Evolutionary conservation across 441 rosid genomes (phyloP), one percentile per base, ranked within the genome.

Genomic region (Populus tomentosa): DNA sequence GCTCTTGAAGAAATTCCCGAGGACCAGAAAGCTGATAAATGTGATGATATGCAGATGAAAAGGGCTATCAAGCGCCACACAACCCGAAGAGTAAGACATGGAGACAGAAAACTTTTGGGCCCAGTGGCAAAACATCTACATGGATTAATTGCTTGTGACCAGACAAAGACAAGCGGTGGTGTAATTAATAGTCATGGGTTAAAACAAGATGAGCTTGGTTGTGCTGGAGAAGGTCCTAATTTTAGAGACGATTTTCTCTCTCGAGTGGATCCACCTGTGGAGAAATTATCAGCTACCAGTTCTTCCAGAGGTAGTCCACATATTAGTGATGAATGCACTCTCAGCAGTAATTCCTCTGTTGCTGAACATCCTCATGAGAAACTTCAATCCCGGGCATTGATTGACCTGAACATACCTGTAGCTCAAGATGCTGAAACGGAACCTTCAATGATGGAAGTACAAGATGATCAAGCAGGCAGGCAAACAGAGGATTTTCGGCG

Each of bases 331-430:
- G 89, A 78, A 73, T 82, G 75, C 46, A 53, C 70, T 71, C 40
- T 61, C 16, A 78, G 83, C 35, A 76, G 80, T 38, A 78, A 78
- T 28, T 42, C 53, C 67, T 59, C 79, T 1, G 82, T 67, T 40
- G 68, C 72, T 40, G 79, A 78, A 40, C 70, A 75, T 69, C 77
- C 68, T 35, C 32, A 24, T 10, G 80, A 75, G 74, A 78, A 77
- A 73, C 80, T 62, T 77, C 79, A 79, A 42, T 66, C 74, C 8
- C 79, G 82, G 66, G 75, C 73, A 21, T 63, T 82, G 79, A 82
- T 90, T 71, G 90, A 90, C 81, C 79, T 87, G 81, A 90, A 87
- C 76, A 74, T 86, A 16, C 89, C 89, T 32, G 42, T 85, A 61
- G 70, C 70, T 36, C 79, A 81, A 56, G 79, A 84, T 69, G 42